phyloP scores from a whole-genome alignment of 768 basidiomycete species.

The Mycena vulgaris region DNA sequence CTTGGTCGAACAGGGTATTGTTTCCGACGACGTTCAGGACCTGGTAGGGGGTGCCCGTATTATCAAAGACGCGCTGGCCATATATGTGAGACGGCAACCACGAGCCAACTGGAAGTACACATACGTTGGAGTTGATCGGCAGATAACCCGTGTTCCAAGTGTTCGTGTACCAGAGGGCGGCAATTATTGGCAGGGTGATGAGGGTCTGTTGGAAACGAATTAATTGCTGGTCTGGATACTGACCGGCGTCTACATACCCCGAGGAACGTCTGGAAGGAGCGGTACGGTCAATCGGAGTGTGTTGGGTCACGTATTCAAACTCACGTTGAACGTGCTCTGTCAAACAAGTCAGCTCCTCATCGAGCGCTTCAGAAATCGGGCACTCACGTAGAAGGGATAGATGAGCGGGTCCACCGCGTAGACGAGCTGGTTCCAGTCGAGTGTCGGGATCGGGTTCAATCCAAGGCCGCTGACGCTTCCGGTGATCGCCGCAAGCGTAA shows the following conservation, averaged over 20 bases:
- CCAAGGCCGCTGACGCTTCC: slow-evolving; percentile 53
- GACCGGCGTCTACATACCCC: slow-evolving; percentile 1
- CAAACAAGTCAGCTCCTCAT: no score
- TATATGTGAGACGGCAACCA: not conserved
- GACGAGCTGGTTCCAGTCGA: slow-evolving; percentile 53
- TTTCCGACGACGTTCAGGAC: slow-evolving; percentile 56
- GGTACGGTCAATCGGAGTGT: no score
- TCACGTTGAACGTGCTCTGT: slow-evolving; percentile 36
- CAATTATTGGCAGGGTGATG: slow-evolving; percentile 30
- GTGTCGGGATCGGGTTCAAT: slow-evolving; percentile 46
- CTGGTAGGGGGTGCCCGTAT: slow-evolving; percentile 57
- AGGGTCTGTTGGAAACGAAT: not conserved
- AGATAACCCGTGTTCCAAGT: slow-evolving; percentile 56
- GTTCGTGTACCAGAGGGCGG: slow-evolving; percentile 43
- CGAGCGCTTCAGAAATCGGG: not conserved
- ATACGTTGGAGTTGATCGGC: slow-evolving; percentile 55
- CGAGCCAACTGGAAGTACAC: not conserved
- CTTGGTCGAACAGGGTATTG: slow-evolving; percentile 48
- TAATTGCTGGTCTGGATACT: not conserved
- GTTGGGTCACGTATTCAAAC: not conserved
- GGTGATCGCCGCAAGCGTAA: slow-evolving; percentile 49
- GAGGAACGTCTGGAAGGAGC: slow-evolving; percentile 15
- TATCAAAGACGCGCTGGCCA: slow-evolving; percentile 54
- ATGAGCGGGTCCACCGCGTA: slow-evolving; percentile 47
- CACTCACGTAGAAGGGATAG: slow-evolving; percentile 54